Conservation (phyloP, 2,329 filamentous ascomycete genomes). For the Cladosporium sp. region DNA sequence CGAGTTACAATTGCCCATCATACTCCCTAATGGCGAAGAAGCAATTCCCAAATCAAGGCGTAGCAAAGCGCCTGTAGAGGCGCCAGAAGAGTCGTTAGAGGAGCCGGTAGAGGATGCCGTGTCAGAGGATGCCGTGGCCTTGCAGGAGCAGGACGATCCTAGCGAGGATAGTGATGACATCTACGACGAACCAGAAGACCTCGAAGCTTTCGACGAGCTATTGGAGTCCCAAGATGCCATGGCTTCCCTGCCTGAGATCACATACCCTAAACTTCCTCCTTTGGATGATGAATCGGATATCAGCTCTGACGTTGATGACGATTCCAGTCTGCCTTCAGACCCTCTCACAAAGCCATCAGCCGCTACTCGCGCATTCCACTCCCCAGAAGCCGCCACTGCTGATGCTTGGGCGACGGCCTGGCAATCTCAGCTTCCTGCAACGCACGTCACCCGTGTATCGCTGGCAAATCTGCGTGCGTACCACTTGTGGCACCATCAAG, state of each 20-base stretch:
- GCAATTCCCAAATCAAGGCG: background rate
- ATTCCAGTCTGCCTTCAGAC: background rate
- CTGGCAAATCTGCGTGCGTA: conserved; percentile 47
- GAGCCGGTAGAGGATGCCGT: conserved; percentile 12
- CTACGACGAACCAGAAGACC: conserved; percentile 27
- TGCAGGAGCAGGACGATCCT: conserved; percentile 21
- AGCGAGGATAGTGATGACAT: conserved; percentile 29
- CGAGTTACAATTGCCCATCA: conserved; percentile 64
- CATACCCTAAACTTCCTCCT: conserved; percentile 13
- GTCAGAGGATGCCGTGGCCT: background rate
- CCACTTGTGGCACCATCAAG: conserved; percentile 59
- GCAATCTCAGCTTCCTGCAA: conserved; percentile 9
- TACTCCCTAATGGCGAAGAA: conserved; percentile 44
- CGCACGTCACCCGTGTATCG: conserved; percentile 10
- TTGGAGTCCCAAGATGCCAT: conserved; percentile 12
- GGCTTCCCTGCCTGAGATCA: conserved; percentile 2
- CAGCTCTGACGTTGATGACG: background rate
- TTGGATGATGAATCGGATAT: background rate
- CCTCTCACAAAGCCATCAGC: background rate
- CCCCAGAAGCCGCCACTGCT: conserved; percentile 13
- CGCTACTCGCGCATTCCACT: background rate
- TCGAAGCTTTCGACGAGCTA: conserved; percentile 14
- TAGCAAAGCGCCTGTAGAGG: conserved; percentile 15
- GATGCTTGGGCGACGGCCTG: conserved; percentile 17
- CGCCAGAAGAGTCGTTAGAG: conserved; percentile 13